A percentile compares a stretch with the other conserved stretches of the same genome.
phyloP scores from a whole-genome alignment of 2,329 filamentous ascomycete species.

The Ciborinia camelliae region DNA sequence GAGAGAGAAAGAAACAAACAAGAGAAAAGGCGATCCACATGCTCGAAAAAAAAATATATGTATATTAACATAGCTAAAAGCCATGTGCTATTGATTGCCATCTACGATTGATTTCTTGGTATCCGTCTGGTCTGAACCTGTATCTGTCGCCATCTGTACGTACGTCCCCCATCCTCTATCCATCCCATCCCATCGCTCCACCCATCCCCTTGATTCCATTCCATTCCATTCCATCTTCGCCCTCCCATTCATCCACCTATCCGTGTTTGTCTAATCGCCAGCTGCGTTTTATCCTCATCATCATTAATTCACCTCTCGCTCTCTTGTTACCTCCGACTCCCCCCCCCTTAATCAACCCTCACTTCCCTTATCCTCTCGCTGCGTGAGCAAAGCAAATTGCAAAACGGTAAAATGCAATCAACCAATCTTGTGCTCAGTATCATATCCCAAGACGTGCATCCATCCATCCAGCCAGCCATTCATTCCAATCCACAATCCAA shows the following conservation, averaged over 20 bases:
- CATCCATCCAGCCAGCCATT: not conserved
- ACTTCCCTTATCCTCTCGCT: not conserved
- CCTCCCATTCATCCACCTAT: not conserved
- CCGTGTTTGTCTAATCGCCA: not conserved
- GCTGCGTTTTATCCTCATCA: not conserved
- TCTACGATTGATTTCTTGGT: too few relatives aligned
- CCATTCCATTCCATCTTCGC: too few relatives aligned
- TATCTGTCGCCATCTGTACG: too few relatives aligned
- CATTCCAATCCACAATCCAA: constrained; percentile 15
- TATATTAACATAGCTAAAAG: too few relatives aligned
- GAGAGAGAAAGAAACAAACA: too few relatives aligned
- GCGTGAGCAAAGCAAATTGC: not conserved
- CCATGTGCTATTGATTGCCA: too few relatives aligned
- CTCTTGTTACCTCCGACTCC: not conserved
- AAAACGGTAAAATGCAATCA: constrained; percentile 9
- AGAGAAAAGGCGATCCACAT: too few relatives aligned
- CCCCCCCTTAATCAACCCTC: not conserved
- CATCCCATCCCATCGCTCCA: too few relatives aligned
- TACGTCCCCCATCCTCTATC: too few relatives aligned
- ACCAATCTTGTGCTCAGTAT: constrained; percentile 4
- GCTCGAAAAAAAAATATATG: too few relatives aligned
- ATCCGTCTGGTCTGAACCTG: too few relatives aligned
- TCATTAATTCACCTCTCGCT: not conserved
- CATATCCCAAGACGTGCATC: not conserved
- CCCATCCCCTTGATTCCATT: too few relatives aligned